Conservation (phyloP, 129 eudicot species). For the Daucus carota region DNA sequence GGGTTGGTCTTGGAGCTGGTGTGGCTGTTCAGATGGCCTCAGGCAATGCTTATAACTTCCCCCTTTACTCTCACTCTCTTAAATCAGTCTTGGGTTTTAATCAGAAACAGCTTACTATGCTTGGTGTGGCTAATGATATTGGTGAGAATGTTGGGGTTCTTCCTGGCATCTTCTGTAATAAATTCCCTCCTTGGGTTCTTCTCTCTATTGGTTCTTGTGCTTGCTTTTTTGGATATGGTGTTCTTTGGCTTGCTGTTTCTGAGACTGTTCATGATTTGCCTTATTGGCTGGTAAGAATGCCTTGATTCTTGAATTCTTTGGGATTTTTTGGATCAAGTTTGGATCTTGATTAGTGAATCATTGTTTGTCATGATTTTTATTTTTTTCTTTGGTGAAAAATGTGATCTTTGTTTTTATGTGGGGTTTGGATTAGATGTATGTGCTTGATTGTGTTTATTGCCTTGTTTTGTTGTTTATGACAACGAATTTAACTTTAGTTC, state of each 20-base stretch:
- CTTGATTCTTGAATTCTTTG: not conserved
- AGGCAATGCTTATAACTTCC: conserved; percentile 50
- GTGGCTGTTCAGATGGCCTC: conserved; percentile 48
- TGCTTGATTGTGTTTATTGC: not conserved
- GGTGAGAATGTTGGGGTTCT: conserved; percentile 54
- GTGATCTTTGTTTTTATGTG: not conserved
- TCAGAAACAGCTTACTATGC: conserved; percentile 52
- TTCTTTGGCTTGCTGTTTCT: conserved; percentile 53
- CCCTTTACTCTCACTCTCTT: conserved; percentile 51
- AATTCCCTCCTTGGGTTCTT: conserved; percentile 52
- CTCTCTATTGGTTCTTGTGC: conserved; percentile 35
- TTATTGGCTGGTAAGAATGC: conserved; percentile 41
- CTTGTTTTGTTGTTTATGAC: not conserved
- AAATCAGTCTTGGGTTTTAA: conserved; percentile 53
- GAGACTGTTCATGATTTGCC: conserved; percentile 33
- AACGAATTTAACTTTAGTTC: not conserved
- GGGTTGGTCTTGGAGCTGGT: conserved; percentile 60
- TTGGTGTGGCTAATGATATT: conserved; percentile 59
- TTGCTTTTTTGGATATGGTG: conserved; percentile 55
- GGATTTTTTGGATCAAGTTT: not conserved
- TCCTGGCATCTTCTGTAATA: conserved; percentile 45
- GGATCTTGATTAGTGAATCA: not conserved
- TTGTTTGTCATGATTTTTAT: not conserved
- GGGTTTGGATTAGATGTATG: not conserved
- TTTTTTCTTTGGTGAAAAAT: too few species aligned